Percentiles rank a stretch among this genome's conserved stretches.
phyloP scores from a whole-genome alignment of 352 stramenopile genomes.

The Phytophthora sp. region DNA sequence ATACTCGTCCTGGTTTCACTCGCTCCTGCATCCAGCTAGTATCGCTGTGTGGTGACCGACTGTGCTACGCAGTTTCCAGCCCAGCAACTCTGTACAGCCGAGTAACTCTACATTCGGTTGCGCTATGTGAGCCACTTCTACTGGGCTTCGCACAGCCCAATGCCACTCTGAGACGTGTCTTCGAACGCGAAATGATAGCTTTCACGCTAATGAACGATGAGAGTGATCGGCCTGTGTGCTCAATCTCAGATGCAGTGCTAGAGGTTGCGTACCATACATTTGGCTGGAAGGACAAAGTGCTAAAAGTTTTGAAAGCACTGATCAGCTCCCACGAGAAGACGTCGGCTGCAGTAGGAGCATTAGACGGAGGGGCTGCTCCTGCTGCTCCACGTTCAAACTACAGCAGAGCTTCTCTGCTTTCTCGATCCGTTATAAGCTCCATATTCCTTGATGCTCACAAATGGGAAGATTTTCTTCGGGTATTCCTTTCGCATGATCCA shows the following conservation, averaged over 20 bases:
- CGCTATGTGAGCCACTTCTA: constrained; percentile 60
- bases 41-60: constrained; percentile 53
- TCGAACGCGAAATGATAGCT: constrained; percentile 67
- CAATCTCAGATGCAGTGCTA: constrained; percentile 52
- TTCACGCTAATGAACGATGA: constrained; percentile 53
- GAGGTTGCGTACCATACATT: constrained; percentile 57
- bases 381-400: constrained; percentile 41
- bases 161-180: constrained; percentile 49
- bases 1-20: constrained; percentile 13
- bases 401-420: constrained; percentile 47
- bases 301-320: constrained; percentile 51
- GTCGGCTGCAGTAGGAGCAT: constrained; percentile 3
- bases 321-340: constrained; percentile 22
- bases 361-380: constrained; percentile 8
- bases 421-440: constrained; percentile 43
- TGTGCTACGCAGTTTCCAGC: constrained; percentile 58
- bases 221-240: constrained; percentile 44
- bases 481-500: constrained; percentile 57
- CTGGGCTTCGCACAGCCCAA: constrained; percentile 48
- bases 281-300: constrained; percentile 60
- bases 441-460: constrained; percentile 59
- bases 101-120: constrained; percentile 47
- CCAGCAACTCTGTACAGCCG: constrained; percentile 41
- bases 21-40: constrained; percentile 46
- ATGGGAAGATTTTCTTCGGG: constrained; percentile 60